phyloP scores from a whole-genome alignment of 441 rosid species.

The Gossypium davidsonii region DNA sequence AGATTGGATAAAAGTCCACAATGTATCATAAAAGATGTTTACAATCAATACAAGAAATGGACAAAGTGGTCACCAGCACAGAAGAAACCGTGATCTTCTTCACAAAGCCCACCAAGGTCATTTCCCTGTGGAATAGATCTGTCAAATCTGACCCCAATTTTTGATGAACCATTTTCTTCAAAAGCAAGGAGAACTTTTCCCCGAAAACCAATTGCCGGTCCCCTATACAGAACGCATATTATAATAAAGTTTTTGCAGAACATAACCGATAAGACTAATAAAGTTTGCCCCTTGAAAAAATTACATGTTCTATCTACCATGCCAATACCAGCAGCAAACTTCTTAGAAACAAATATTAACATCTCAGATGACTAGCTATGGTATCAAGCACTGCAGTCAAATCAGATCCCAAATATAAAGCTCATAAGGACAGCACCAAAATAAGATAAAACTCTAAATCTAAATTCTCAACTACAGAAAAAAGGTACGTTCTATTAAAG shows the following conservation, averaged over 20 bases:
- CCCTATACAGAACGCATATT: conserved; percentile 40
- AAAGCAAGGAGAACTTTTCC: conserved; percentile 92
- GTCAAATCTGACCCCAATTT: conserved; percentile 95
- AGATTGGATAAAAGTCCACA: neutral
- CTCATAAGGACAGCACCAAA: neutral
- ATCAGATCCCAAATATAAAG: neutral
- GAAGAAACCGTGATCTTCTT: conserved; percentile 86
- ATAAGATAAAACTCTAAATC: neutral
- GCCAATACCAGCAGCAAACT: conserved; percentile 6
- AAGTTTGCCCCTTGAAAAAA: neutral
- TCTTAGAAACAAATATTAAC: neutral
- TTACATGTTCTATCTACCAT: neutral
- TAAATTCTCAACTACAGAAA: neutral
- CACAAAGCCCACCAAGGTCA: conserved; percentile 93
- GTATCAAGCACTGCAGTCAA: neutral
- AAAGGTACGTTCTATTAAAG: neutral
- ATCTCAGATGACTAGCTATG: neutral
- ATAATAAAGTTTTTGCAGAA: neutral
- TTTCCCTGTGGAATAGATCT: conserved; percentile 80
- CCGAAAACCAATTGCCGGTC: conserved; percentile 70
- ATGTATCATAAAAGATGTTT: neutral
- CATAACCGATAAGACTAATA: neutral
- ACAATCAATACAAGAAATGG: neutral
- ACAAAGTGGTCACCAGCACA: conserved; percentile 57
- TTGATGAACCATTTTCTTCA: conserved; percentile 85